These are phyloP conservation scores for Diaporthe vaccinii DNA, from an alignment of 2,329 filamentous ascomycete species.

Conservation along the genomic window DNA sequence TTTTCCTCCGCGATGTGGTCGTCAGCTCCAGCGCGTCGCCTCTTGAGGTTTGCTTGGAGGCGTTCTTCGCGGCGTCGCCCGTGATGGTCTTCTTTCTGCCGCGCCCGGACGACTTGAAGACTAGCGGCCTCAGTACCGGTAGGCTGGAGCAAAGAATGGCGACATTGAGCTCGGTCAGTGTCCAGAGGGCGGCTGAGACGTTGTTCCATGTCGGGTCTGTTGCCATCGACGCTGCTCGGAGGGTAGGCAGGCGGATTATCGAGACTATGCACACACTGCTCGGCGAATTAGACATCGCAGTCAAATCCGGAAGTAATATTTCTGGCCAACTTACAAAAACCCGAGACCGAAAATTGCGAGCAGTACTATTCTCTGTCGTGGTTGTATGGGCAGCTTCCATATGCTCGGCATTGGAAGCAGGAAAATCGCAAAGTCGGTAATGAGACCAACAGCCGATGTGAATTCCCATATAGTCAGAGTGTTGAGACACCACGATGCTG, in stretches of 20 bases:
- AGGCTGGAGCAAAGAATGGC: conserved; percentile 49
- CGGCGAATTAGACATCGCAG: background rate
- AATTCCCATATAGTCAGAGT: conserved; percentile 51
- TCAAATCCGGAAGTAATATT: too few species aligned
- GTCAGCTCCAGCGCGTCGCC: conserved; percentile 6
- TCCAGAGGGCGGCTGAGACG: conserved; percentile 50
- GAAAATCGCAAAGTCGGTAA: conserved; percentile 48
- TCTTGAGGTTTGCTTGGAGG: background rate
- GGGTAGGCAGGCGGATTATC: conserved; percentile 50
- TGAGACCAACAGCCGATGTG: conserved; percentile 48
- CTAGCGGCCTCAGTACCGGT: conserved; percentile 49
- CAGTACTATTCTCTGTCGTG: conserved; percentile 48
- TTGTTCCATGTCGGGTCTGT: conserved; percentile 51
- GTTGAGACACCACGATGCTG: conserved; percentile 47
- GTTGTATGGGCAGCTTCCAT: conserved; percentile 45
- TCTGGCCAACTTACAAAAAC: conserved; percentile 45
- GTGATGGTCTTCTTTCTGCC: conserved; percentile 19
- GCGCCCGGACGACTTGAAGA: conserved; percentile 20
- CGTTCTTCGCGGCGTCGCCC: background rate
- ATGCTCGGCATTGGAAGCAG: conserved; percentile 47
- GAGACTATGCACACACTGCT: conserved; percentile 51
- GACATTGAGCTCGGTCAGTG: conserved; percentile 49
- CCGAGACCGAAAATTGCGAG: conserved; percentile 49
- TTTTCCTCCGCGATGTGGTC: background rate
- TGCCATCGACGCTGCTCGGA: conserved; percentile 46